These are phyloP conservation scores for Phlegmacium glaucopus DNA, from an alignment of 768 basidiomycete genomes.

Conservation along the genomic window DNA sequence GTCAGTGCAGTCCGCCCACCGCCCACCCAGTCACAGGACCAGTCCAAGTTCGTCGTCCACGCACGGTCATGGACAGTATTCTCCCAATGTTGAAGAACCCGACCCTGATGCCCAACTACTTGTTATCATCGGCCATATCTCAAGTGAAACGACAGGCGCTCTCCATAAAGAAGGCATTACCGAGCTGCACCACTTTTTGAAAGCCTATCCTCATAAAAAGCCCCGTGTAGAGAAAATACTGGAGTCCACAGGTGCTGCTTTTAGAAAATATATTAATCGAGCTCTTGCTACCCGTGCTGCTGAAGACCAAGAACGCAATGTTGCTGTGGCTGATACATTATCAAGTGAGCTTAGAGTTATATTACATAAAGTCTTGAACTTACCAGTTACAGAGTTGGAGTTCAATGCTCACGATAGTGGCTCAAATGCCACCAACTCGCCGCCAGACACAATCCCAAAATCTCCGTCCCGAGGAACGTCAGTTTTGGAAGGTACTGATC, in stretches of 20 bases:
- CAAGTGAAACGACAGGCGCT: conserved; percentile 84
- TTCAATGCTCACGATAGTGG: conserved; percentile 43
- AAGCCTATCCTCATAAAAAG: conserved; percentile 83
- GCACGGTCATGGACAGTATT: conserved; percentile 48
- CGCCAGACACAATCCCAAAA: conserved; percentile 26
- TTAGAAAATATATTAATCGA: conserved; percentile 87
- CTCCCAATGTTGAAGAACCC: conserved; percentile 68
- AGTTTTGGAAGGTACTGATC: conserved; percentile 24
- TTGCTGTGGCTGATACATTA: conserved; percentile 78
- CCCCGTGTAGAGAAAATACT: conserved; percentile 83
- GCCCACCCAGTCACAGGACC: conserved; percentile 62
- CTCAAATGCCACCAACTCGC: conserved; percentile 14
- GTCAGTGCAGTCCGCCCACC: conserved; percentile 47
- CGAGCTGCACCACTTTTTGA: conserved; percentile 90
- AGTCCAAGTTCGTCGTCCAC: conserved; percentile 66
- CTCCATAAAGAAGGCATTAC: conserved; percentile 94
- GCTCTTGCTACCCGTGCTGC: conserved; percentile 86
- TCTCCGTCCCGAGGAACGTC: conserved; percentile 20
- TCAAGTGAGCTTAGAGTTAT: conserved; percentile 56
- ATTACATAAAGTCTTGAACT: conserved; percentile 9
- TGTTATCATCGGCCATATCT: conserved; percentile 82
- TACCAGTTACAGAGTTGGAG: conserved; percentile 50
- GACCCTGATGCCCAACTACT: conserved; percentile 85
- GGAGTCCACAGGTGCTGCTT: conserved; percentile 84
- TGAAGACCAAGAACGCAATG: conserved; percentile 78